Percentiles rank a stretch among this genome's conserved stretches.
phyloP scores from a whole-genome alignment of 345 rosid genomes.

The Linum usitatissimum region DNA sequence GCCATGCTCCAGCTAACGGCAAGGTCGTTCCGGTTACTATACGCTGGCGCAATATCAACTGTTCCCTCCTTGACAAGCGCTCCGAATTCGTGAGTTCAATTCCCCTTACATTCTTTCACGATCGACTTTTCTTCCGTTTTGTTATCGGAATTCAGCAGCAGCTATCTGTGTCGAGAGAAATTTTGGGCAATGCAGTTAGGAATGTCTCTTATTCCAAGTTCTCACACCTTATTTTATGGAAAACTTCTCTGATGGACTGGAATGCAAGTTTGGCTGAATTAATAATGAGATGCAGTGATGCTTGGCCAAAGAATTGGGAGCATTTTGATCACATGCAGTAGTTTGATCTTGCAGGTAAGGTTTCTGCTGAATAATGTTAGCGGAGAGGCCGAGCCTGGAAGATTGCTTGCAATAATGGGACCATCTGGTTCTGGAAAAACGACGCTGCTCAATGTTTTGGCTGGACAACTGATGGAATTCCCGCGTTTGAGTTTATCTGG shows the following conservation, averaged over 20 bases:
- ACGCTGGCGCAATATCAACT: constrained; percentile 71
- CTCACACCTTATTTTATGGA: too few species aligned
- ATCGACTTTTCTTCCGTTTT: background rate
- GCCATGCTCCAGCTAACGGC: constrained; percentile 28
- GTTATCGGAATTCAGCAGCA: background rate
- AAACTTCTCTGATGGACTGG: too few species aligned
- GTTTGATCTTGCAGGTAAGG: constrained; percentile 40
- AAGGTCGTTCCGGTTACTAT: constrained; percentile 65
- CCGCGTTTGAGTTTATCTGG: constrained; percentile 73
- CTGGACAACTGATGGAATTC: constrained; percentile 63
- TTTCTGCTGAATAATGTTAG: constrained; percentile 73
- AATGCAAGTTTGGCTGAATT: too few species aligned
- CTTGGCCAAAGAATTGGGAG: background rate
- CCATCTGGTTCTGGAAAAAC: constrained; percentile 99
- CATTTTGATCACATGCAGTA: background rate
- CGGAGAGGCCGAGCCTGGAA: constrained; percentile 94
- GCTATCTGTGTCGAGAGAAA: constrained; percentile 10
- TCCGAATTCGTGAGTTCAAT: constrained; percentile 50
- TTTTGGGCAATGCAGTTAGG: background rate
- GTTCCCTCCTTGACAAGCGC: constrained; percentile 72
- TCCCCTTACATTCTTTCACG: background rate
- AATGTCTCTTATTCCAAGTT: background rate
- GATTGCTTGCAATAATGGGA: constrained; percentile 89
- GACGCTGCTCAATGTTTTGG: constrained; percentile 80
- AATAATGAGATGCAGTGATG: background rate